Base-by-base conservation (phyloP, 164 flowering plant species). In the Pachysandra terminalis region DNA sequence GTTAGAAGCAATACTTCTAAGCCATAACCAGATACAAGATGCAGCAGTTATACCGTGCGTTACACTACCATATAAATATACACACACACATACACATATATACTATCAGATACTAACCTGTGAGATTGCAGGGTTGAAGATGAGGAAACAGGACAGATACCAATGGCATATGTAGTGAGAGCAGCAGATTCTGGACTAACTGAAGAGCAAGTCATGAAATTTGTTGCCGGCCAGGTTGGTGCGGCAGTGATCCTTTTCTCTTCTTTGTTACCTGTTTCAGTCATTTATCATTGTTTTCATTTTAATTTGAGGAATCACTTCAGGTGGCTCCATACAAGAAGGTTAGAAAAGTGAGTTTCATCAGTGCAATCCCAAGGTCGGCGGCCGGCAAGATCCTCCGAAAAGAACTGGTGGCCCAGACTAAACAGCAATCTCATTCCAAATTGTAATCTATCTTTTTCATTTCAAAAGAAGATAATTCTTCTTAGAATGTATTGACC, bases 281-380 rank as follows among this genome's bases (percentile, higher is more conserved):
- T 3, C n/a, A 22, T 10, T 15, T 7, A 9, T 21, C 27, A 23
- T 21, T 13, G 16, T 5, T 56, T 0, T 21, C 4, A 21, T 22
- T 45, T 26, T 63, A 2, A 17, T 21, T 22, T 16, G 40, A 22
- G 2, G 23, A 37, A 32, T 32, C 37, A 52, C 63, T 75, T 41
- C 81, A 87, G 88, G 95, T 89, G 52, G 87, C 92, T 0, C 88
- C 92, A 24, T 89, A 86, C 80, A 89, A 87, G 80, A 87, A 84
- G 65, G 74, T 89, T 3, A 83, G 84, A 64, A 82, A 69, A 65
- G 90, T 87, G 49, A 62, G 73, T 35, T 84, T 87, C 73, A 79
- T 82, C 53, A 56, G 57, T 52, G 67, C 76, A 37, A 83, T 89
- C 21, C 92, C 92, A 45, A 84, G 75, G 64, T 89, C 90, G 17